Conservation (phyloP, 257 asterid genomes). For the Scutellaria baicalensis region DNA sequence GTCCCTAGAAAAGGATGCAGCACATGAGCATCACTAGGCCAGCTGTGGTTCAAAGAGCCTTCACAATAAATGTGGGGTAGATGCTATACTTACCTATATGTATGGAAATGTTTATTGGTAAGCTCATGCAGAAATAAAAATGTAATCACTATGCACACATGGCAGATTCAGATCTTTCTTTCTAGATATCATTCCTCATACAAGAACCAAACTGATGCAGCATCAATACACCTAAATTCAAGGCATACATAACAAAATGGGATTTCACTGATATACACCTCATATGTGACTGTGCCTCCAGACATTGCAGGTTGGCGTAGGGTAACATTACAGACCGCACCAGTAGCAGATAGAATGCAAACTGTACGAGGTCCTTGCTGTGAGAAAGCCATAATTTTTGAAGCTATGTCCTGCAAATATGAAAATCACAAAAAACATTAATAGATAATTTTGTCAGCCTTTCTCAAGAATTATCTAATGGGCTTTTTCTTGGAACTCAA, state of each 20-base stretch:
- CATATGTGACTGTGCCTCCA: conserved; percentile 61
- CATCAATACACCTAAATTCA: neutral
- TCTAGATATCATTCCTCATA: neutral
- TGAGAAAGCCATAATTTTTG: conserved; percentile 61
- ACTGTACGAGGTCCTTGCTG: conserved; percentile 86
- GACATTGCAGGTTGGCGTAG: conserved; percentile 59
- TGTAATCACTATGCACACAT: neutral
- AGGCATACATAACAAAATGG: neutral
- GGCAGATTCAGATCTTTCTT: neutral
- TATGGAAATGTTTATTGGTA: neutral
- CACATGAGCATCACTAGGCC: neutral
- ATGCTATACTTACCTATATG: neutral
- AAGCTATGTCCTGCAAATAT: conserved; percentile 58
- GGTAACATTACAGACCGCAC: conserved; percentile 61
- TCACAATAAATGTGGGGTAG: neutral
- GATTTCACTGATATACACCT: conserved; percentile 37
- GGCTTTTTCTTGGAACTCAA: neutral
- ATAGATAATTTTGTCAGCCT: neutral
- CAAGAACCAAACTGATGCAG: neutral
- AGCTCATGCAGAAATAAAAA: neutral
- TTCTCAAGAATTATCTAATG: neutral
- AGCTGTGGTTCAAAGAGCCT: neutral
- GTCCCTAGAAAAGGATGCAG: neutral
- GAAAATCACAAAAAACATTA: conserved; percentile 5
- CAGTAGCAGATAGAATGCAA: conserved; percentile 72